Evolutionary conservation across 768 basidiomycete species (phyloP).

Genomic region (Postia placenta): DNA sequence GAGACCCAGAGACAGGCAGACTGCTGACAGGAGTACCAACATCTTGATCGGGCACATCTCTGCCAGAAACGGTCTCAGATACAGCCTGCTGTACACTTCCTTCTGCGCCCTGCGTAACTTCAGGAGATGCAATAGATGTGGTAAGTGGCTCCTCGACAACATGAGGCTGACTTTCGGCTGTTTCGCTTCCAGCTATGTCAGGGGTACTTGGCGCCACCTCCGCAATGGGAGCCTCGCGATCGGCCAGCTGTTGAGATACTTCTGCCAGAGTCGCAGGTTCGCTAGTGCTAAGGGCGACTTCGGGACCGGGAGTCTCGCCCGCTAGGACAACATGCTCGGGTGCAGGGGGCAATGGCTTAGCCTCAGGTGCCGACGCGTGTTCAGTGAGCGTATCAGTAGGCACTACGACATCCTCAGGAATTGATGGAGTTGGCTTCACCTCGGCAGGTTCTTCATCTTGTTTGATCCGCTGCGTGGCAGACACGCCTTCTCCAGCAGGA

Average conservation of each 20-base stretch:
- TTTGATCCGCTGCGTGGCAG: conserved; percentile 9
- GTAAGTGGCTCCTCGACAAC: too few species aligned
- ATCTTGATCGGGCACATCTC: not conserved
- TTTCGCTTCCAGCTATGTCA: too few species aligned
- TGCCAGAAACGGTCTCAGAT: not conserved
- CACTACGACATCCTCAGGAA: not conserved
- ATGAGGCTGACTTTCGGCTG: too few species aligned
- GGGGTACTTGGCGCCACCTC: too few species aligned
- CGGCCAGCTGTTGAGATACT: conserved; percentile 3
- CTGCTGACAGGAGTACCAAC: not conserved
- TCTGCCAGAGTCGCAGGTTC: conserved; percentile 22
- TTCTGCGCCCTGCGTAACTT: not conserved
- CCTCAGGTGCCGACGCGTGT: conserved; percentile 3
- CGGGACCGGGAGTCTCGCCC: conserved; percentile 23
- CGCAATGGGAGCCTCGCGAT: too few species aligned
- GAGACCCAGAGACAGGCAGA: not conserved
- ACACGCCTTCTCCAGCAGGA: conserved; percentile 2
- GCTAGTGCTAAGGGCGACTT: conserved; percentile 24
- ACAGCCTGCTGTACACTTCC: not conserved
- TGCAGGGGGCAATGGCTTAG: conserved; percentile 21
- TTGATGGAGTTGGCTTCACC: conserved; percentile 5
- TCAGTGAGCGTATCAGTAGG: conserved; percentile 4
- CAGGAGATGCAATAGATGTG: too few species aligned
- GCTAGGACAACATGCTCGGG: conserved; percentile 24
- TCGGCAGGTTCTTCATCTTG: conserved; percentile 1